phyloP scores from a whole-genome alignment of 1,284 basidiomycete species.

The Sparassis latifolia region DNA sequence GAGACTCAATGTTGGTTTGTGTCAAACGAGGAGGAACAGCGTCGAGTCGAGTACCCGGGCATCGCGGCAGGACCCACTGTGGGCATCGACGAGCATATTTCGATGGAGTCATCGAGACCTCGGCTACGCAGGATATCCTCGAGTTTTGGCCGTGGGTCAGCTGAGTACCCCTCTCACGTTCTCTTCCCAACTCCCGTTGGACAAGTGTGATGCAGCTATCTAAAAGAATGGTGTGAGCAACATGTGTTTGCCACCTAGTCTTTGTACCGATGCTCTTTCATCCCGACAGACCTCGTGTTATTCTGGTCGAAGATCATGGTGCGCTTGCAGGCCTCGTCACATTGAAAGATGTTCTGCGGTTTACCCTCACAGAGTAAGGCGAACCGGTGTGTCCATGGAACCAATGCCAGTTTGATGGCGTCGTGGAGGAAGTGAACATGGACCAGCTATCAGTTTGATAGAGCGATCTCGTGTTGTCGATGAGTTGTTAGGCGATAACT shows the following conservation, averaged over 20 bases:
- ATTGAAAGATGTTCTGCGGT: slow-evolving; percentile 91
- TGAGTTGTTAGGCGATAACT: slow-evolving; percentile 31
- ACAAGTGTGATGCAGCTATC: slow-evolving; percentile 95
- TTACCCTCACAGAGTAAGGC: slow-evolving; percentile 46
- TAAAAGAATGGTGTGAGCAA: slow-evolving; percentile 82
- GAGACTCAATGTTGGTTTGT: slow-evolving; percentile 73
- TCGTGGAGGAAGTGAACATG: slow-evolving; percentile 55
- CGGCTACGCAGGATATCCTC: slow-evolving; percentile 50
- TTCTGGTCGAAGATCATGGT: slow-evolving; percentile 87
- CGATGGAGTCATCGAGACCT: slow-evolving; percentile 55
- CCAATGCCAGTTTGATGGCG: slow-evolving; percentile 44
- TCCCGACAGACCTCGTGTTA: slow-evolving; percentile 75
- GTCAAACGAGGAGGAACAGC: slow-evolving; percentile 35
- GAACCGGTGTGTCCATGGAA: slow-evolving; percentile 40
- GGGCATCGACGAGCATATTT: slow-evolving; percentile 62
- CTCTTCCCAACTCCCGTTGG: slow-evolving; percentile 87
- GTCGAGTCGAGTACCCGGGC: slow-evolving; percentile 39
- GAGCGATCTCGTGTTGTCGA: slow-evolving; percentile 21
- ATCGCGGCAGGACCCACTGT: slow-evolving; percentile 45
- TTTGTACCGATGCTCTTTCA: neutral
- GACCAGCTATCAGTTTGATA: slow-evolving; percentile 33
- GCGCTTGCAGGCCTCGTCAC: slow-evolving; percentile 84
- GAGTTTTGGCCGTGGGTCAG: slow-evolving; percentile 91
- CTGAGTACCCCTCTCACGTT: slow-evolving; percentile 92
- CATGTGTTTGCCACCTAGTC: too few relatives aligned